Evolutionary conservation across 2,329 filamentous ascomycete genomes (phyloP), one percentile per base, ranked within the genome.

Genomic region (Xylariomycetidae sp.): DNA sequence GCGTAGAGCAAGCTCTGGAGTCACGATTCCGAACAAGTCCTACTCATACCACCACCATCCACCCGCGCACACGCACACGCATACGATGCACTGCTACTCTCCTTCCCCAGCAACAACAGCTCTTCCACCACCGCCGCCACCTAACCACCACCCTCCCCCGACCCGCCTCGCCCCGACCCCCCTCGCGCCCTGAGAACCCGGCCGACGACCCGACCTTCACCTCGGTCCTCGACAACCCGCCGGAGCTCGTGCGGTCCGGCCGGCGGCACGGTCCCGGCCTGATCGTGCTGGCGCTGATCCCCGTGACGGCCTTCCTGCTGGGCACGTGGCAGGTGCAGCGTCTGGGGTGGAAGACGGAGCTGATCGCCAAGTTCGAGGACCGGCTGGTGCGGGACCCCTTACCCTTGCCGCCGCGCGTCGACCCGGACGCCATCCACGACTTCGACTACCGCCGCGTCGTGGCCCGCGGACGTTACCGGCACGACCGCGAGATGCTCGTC

Each of bases 321-420:
- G 92, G 92, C 18, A 87, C 87, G 44, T 98, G 92, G 92, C 92
- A 98, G 59, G 85, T 98, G 34, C 80, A 94, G 59, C 84, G 92
- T 9, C 76, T 98, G 2, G 79, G 82, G 38, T 95, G 90, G 89
- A 98, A 98, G 61, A 88, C 88, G 4, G 85, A 94, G 28, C 72
- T 98, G 10, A 81, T 98, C 41, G 88, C 90, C 39, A 87, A 83
- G 49, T 88, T 86, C 61, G 92, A 97, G 64, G 89, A 98, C 67
- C 85, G 90, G 5, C 74, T 98, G 22, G 75, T 95, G 25, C 85
- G 85, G 36, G 75, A 83, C 13, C 92, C 92, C 0, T 69, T 98
- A 1, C 90, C 90, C 0, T 69, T 98, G 0, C 92, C 92, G 4
- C 82, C 88, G 3, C 74, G 77, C 34, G 72, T 98, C 43, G 88